Evolutionary conservation across 228 moss, liverwort and hornwort genomes (phyloP).

Genomic region (Sphagnum fallax): DNA sequence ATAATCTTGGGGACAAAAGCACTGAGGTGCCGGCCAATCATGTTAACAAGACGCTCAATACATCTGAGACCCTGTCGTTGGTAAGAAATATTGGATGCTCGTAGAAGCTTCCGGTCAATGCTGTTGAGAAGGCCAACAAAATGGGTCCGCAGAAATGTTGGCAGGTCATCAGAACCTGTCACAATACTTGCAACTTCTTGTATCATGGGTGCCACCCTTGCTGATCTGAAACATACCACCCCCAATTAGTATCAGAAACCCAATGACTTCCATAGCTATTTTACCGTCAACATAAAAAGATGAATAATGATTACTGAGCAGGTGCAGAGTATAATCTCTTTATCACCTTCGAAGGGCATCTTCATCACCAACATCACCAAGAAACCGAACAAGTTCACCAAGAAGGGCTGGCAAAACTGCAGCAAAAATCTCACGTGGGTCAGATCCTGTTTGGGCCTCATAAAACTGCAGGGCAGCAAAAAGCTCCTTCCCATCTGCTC

Average conservation of each 20-base stretch:
- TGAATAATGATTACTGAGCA: too few species aligned
- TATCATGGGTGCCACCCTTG: conserved; percentile 97
- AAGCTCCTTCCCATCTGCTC: conserved; percentile 95
- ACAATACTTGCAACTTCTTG: conserved; percentile 98
- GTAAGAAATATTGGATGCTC: conserved; percentile 60
- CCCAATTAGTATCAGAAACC: neutral
- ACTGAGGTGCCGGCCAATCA: conserved; percentile 92
- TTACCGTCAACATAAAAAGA: too few species aligned
- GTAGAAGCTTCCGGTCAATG: conserved; percentile 81
- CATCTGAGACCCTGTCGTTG: conserved; percentile 90
- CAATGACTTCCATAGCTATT: too few species aligned
- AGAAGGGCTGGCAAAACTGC: conserved; percentile 83
- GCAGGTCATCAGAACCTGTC: conserved; percentile 94
- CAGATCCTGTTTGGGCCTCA: conserved; percentile 87
- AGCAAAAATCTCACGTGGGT: conserved; percentile 83
- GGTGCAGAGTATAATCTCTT: too few species aligned
- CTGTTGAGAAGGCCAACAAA: conserved; percentile 92
- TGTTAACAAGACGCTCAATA: conserved; percentile 80
- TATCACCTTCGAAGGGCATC: conserved; percentile 77
- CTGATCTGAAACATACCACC: conserved; percentile 50
- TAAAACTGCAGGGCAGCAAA: conserved; percentile 91
- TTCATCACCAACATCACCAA: conserved; percentile 87
- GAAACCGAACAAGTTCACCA: conserved; percentile 85
- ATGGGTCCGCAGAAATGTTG: conserved; percentile 77
- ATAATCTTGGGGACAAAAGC: conserved; percentile 98